These are phyloP conservation scores for Dalbergia cochinchinensis DNA, from an alignment of 306 rosid species.

Conservation along the genomic window DNA sequence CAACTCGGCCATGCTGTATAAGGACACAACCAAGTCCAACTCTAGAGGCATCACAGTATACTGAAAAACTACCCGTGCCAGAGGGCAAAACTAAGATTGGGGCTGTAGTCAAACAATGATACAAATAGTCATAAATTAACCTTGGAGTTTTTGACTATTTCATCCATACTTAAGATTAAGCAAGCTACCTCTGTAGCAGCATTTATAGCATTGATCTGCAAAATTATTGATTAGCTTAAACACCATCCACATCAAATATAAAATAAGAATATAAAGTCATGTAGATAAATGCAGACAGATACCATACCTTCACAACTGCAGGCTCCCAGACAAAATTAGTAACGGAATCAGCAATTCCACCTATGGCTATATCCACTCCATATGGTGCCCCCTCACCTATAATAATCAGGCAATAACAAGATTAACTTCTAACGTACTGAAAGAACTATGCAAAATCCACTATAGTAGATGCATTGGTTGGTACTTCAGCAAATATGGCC, in stretches of 20 bases:
- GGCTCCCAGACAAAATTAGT: conserved; percentile 99
- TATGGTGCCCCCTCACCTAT: conserved; percentile 90
- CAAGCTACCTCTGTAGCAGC: conserved; percentile 99
- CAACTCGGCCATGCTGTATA: no score
- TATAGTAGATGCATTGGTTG: not conserved
- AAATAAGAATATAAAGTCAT: not conserved
- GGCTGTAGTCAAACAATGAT: no score
- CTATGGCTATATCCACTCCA: conserved; percentile 94
- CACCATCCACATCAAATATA: conserved; percentile 35
- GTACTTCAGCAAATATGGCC: not conserved
- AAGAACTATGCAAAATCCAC: conserved; percentile 17
- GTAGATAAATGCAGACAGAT: not conserved
- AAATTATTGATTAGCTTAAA: conserved; percentile 17
- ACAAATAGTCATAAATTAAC: conserved; percentile 46
- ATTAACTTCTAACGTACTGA: not conserved
- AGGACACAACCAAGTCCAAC: no score
- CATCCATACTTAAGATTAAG: conserved; percentile 91
- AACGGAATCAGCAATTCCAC: conserved; percentile 93
- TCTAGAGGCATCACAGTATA: no score
- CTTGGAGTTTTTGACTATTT: conserved; percentile 96
- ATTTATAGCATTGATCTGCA: conserved; percentile 96
- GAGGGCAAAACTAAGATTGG: no score
- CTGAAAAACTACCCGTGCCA: no score
- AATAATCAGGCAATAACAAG: conserved; percentile 11
- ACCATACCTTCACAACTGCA: conserved; percentile 94